phyloP scores from a whole-genome alignment of 176 grass and related monocot genomes.

The Hordeum marinum region DNA sequence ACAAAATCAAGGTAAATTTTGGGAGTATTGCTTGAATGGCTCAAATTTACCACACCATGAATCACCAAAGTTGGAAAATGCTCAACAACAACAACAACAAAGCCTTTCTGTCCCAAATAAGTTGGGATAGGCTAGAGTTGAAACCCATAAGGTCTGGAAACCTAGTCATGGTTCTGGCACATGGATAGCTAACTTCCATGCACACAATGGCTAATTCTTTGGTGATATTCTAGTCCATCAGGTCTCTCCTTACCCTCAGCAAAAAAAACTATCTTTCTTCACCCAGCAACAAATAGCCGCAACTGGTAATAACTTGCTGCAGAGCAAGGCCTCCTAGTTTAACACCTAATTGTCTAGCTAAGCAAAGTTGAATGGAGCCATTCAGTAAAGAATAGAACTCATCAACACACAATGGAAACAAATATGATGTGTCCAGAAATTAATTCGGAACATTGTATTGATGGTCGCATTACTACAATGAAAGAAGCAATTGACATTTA shows the following conservation, averaged over 20 bases:
- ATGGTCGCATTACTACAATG: not conserved
- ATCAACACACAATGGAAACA: not conserved
- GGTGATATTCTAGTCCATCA: too few relatives aligned
- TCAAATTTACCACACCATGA: not conserved
- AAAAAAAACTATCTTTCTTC: not conserved
- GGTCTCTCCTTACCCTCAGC: too few relatives aligned
- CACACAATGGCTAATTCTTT: too few relatives aligned
- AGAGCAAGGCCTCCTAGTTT: constrained; percentile 3
- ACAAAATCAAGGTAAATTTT: not conserved
- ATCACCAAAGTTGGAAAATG: not conserved
- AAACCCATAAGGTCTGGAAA: too few relatives aligned
- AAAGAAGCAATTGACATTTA: not conserved
- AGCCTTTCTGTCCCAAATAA: too few relatives aligned
- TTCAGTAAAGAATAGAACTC: not conserved
- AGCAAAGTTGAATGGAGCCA: not conserved
- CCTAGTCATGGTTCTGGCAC: too few relatives aligned
- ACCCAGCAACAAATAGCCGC: not conserved
- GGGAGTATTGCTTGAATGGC: not conserved
- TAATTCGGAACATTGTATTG: not conserved
- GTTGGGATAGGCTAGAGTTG: too few relatives aligned
- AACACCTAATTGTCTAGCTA: not conserved
- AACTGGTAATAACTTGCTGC: not conserved
- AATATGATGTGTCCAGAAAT: not conserved
- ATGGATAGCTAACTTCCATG: too few relatives aligned
- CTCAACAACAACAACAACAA: not conserved